Conservation (phyloP, 352 stramenopile genomes). For the Pythium plurisporium region DNA sequence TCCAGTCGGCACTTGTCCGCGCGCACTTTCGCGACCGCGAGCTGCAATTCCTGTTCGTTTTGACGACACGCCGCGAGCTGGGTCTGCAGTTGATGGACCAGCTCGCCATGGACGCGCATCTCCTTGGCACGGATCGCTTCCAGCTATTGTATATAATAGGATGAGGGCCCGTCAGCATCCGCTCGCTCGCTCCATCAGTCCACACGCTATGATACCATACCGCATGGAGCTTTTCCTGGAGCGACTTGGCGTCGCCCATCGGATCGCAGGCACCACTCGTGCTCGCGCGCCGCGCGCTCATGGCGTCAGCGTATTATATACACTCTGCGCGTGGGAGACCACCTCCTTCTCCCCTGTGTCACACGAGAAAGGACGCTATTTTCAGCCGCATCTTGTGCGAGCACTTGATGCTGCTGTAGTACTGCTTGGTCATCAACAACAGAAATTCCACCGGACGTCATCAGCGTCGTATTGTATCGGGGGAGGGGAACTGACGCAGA, state of each 20-base stretch:
- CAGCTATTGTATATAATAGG: too few relatives aligned
- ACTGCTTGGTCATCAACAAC: too few relatives aligned
- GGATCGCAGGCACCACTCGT: background rate
- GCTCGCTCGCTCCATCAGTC: background rate
- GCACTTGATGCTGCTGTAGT: too few relatives aligned
- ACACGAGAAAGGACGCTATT: too few relatives aligned
- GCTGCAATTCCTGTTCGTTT: constrained; percentile 34
- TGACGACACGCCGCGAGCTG: constrained; percentile 22
- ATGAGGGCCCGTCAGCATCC: background rate
- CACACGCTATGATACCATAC: background rate
- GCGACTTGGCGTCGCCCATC: background rate
- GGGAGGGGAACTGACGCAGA: too few relatives aligned
- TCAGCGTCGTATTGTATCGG: too few relatives aligned
- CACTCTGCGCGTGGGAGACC: too few relatives aligned
- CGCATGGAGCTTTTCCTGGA: constrained; percentile 10
- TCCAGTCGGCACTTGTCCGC: constrained; percentile 43
- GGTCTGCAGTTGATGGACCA: constrained; percentile 30
- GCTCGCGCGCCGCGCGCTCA: background rate
- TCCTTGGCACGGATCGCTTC: constrained; percentile 32
- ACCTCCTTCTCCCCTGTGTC: too few relatives aligned
- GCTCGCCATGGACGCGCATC: constrained; percentile 40
- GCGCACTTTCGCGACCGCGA: constrained; percentile 36
- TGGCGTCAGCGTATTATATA: background rate
- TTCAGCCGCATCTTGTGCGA: too few relatives aligned
- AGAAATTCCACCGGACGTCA: too few relatives aligned